These are phyloP conservation scores for Sporopachydermia quercuum DNA, from an alignment of 805 yeast species.

Conservation along the genomic window DNA sequence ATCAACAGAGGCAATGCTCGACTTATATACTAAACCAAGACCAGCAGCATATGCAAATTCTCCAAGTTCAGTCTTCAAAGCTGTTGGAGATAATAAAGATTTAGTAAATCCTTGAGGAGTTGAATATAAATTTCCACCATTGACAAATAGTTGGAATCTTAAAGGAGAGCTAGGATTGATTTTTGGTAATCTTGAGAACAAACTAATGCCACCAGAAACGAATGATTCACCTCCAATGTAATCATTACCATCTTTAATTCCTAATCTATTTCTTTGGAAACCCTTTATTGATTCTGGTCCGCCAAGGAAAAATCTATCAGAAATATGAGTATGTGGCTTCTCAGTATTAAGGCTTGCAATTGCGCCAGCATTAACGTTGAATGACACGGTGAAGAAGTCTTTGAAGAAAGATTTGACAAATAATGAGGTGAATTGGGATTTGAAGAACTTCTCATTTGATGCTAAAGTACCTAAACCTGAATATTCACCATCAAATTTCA, in stretches of 20 bases:
- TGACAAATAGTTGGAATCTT: constrained; percentile 46
- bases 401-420: background rate
- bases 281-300: constrained; percentile 66
- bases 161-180: constrained; percentile 33
- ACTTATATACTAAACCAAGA: constrained; percentile 39
- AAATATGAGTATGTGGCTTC: constrained; percentile 32
- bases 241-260: constrained; percentile 40
- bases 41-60: constrained; percentile 39
- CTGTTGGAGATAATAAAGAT: too few species aligned
- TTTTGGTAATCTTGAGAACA: constrained; percentile 46
- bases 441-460: constrained; percentile 15
- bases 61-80: too few species aligned
- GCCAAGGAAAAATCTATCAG: constrained; percentile 76
- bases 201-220: constrained; percentile 38
- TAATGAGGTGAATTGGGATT: background rate
- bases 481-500: constrained; percentile 32
- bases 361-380: background rate
- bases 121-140: constrained; percentile 43
- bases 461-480: constrained; percentile 27
- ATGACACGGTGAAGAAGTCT: background rate
- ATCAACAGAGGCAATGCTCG: background rate
- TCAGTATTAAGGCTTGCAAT: background rate
- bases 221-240: constrained; percentile 56
- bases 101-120: constrained; percentile 2
- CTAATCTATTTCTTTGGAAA: constrained; percentile 50